Conservation (phyloP, 805 yeast species). For the Candida dendrica region DNA sequence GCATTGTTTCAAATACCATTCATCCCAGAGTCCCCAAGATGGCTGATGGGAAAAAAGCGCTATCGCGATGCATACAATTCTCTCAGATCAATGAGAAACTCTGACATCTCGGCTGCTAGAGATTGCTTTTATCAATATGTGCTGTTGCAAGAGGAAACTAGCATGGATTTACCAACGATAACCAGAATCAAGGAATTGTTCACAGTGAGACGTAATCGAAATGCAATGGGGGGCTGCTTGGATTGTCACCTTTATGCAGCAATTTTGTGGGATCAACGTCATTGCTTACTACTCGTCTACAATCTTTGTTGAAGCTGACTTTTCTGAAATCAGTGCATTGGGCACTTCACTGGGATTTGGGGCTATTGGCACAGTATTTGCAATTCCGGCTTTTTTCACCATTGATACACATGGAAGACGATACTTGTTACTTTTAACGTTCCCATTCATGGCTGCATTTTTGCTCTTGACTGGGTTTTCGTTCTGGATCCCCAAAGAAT, state of each 20-base stretch:
- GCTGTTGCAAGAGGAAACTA: slow-evolving; percentile 53
- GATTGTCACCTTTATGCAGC: slow-evolving; percentile 85
- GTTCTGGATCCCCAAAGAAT: slow-evolving; percentile 49
- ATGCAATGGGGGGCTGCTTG: slow-evolving; percentile 73
- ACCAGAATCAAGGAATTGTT: slow-evolving; percentile 50
- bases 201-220: slow-evolving; percentile 72
- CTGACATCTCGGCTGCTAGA: slow-evolving; percentile 57
- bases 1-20: slow-evolving; percentile 55
- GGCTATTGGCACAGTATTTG: slow-evolving; percentile 70
- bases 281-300: slow-evolving; percentile 81
- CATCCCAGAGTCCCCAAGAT: slow-evolving; percentile 71
- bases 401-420: slow-evolving; percentile 78
- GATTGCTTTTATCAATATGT: slow-evolving; percentile 66
- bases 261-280: slow-evolving; percentile 84
- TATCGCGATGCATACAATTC: slow-evolving; percentile 53
- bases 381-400: slow-evolving; percentile 74
- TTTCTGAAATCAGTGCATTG: slow-evolving; percentile 53
- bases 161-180: slow-evolving; percentile 38
- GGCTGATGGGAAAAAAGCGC: slow-evolving; percentile 68
- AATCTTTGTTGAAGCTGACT: slow-evolving; percentile 64
- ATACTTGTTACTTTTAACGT: slow-evolving; percentile 45
- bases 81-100: slow-evolving; percentile 39
- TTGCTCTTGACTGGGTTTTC: slow-evolving; percentile 61
- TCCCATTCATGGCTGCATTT: slow-evolving; percentile 57
- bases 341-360: slow-evolving; percentile 87